These are phyloP conservation scores for Lactarius psammicola DNA, from an alignment of 768 basidiomycete species.

Conservation along the genomic window DNA sequence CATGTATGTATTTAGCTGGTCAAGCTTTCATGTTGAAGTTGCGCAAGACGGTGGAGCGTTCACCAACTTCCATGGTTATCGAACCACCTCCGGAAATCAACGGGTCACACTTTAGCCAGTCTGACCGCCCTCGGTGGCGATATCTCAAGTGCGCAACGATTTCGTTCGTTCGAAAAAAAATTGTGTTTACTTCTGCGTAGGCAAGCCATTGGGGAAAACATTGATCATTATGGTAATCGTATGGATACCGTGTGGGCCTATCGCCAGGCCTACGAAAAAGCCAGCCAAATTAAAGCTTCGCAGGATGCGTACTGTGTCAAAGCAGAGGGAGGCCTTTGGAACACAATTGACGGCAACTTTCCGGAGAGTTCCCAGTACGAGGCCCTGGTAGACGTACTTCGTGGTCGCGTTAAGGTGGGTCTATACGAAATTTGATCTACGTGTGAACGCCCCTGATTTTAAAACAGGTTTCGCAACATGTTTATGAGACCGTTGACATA, in stretches of 20 bases:
- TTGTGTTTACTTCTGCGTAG: conserved; percentile 31
- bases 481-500: conserved; percentile 74
- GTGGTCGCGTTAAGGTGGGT: conserved; percentile 79
- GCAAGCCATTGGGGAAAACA: conserved; percentile 33
- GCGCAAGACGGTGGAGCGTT: conserved; percentile 71
- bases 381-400: conserved; percentile 74
- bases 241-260: conserved; percentile 81
- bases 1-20: conserved; percentile 51
- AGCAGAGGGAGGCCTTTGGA: conserved; percentile 48
- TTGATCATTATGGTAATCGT: conserved; percentile 38
- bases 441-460: background rate
- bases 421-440: conserved; percentile 1
- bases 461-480: conserved; percentile 58
- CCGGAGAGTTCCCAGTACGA: conserved; percentile 75
- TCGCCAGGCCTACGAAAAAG: conserved; percentile 76
- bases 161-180: background rate
- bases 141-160: conserved; percentile 65
- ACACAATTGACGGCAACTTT: conserved; percentile 45
- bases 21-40: conserved; percentile 88
- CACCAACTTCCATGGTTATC: conserved; percentile 77
- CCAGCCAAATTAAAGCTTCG: conserved; percentile 59
- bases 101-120: conserved; percentile 40
- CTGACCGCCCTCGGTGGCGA: conserved; percentile 61
- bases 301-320: conserved; percentile 73
- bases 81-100: conserved; percentile 74